These are phyloP conservation scores for Wickerhamomyces queroliae DNA, from an alignment of 805 yeast genomes.

Conservation along the genomic window DNA sequence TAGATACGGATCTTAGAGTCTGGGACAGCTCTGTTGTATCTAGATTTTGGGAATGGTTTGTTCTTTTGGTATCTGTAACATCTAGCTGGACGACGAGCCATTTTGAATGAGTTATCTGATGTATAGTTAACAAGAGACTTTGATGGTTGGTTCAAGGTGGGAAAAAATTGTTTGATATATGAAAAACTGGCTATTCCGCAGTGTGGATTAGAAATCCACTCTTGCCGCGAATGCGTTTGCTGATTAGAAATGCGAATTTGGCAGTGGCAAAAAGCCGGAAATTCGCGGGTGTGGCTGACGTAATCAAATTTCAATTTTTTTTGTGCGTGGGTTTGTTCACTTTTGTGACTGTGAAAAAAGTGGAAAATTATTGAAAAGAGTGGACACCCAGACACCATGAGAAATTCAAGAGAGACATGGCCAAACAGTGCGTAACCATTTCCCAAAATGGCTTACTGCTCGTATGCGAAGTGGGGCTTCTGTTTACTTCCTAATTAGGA, in stretches of 20 bases:
- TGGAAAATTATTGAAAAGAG: too few species aligned
- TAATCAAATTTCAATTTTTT: too few species aligned
- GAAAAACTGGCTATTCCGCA: not conserved
- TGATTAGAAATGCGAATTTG: too few species aligned
- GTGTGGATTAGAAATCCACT: not conserved
- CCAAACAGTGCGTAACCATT: not conserved
- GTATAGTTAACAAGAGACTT: not conserved
- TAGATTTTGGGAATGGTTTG: conserved; percentile 99
- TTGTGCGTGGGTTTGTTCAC: too few species aligned
- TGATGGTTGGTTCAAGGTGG: not conserved
- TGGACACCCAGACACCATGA: too few species aligned
- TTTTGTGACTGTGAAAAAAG: too few species aligned
- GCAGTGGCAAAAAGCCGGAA: too few species aligned
- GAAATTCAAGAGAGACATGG: not conserved
- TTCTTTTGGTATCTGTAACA: conserved; percentile 99
- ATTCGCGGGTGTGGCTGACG: too few species aligned
- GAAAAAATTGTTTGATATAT: not conserved
- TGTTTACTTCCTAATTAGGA: conserved; percentile 1
- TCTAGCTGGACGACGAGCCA: conserved; percentile 99
- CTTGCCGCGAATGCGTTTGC: too few species aligned
- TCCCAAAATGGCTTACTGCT: not conserved
- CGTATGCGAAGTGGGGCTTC: not conserved
- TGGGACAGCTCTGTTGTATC: conserved; percentile 99
- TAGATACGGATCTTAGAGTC: conserved; percentile 99
- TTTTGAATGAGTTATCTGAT: conserved; percentile 42